Base-by-base conservation (phyloP, 2,329 filamentous ascomycete species). In the Apiospora marii region DNA sequence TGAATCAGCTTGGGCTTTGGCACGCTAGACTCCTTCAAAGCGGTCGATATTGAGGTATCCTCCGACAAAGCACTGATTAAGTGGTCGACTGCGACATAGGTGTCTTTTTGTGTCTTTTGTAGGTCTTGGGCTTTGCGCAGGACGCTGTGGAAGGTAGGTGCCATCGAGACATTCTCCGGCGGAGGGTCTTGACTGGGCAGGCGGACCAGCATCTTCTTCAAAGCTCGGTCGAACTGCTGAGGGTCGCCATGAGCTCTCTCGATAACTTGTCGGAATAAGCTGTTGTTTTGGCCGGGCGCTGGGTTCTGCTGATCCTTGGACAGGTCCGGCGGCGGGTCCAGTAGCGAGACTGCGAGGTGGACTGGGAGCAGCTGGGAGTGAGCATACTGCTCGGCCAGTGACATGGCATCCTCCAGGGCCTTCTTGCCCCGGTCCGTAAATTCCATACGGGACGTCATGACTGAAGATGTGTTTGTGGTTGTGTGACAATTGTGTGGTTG, bases 51-150 rank as follows among this genome's bases (percentile, higher is more conserved):
- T 61, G 89, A 86, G 8, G 88, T 76, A 78, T 99, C 96, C 78
- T 98, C 95, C 16, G 92, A 90, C 30, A 98, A 87, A 1, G 94
- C 92, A 74, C 92, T 92, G 79, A 99, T 98, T 70, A 99, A 88
- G 81, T 99, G 96, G 83, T 98, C 96, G 73, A 98, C 92, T 53
- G 96, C 96, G 75, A 99, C 94, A 83, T 92, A 99, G 76, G 91
- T 94, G 82, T 99, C 96, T 79, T 98, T 98, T 79, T 99, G 96
- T n/a, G 95, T 95, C 85, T 97, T 98, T 78, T 97, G 96, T 71
- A 99, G 84, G 44, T 98, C 95, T 82, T 93, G 92, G 2, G 96
- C 95, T 77, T 94, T 91, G 77, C 95, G 90, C 70, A 99, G 87
- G 72, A 98, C 89, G 77, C 93, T 94, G 74, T 92, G 91, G 83